Evolutionary conservation across 2,329 filamentous ascomycete genomes (phyloP), one percentile per base, ranked within the genome.

Genomic region (Hypoxylon sp.): DNA sequence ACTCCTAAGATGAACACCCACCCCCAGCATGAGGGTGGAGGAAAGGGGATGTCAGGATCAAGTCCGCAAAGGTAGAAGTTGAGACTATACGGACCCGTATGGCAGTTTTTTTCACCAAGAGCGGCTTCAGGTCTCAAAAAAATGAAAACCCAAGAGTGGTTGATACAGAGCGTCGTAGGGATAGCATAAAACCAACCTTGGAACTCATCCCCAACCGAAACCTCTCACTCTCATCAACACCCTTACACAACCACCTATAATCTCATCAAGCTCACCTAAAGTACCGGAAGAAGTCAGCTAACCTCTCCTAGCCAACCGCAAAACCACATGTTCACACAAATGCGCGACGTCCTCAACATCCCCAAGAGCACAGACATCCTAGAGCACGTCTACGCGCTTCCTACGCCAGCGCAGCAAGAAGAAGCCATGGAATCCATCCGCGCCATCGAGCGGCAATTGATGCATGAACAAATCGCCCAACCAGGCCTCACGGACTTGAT

Each of bases 251-350:
- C 48, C 14, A 17, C 49, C 17, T 25, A 22, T 7, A 17, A 30
- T 27, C 31, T 17, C 31, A n/a, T 11, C 13, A 30, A 55, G 30
- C 14, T 6, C n/a, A 42, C 33, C 62, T 66, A 22, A 22, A 2
- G 2, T 22, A 22, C 5, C 17, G 3, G 17, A 7, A 22, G 40
- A 22, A 44, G 0, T 10, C n/a, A 61, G 69, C 55, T 42, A 50
- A 54, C 49, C 35, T 20, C 35, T 42, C 33, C 1, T 70, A 97
- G 94, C 79, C 84, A 95, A 64, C 95, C 95, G 0, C 95, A 98
- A 81, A 96, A 92, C 74, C 93, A 97, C 86, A 99, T 98, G 95
- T 98, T 98, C 81, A 80, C 82, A 20, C 87, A 97, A 77, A 98
- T 99, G 95, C 91, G 91, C 71, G 78, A 82, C 13, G 91, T 89